Percentiles rank a stretch among this genome's conserved stretches.
These are phyloP conservation scores for Talinum fruticosum DNA, from an alignment of 148 eudicot genomes.

Conservation along the genomic window DNA sequence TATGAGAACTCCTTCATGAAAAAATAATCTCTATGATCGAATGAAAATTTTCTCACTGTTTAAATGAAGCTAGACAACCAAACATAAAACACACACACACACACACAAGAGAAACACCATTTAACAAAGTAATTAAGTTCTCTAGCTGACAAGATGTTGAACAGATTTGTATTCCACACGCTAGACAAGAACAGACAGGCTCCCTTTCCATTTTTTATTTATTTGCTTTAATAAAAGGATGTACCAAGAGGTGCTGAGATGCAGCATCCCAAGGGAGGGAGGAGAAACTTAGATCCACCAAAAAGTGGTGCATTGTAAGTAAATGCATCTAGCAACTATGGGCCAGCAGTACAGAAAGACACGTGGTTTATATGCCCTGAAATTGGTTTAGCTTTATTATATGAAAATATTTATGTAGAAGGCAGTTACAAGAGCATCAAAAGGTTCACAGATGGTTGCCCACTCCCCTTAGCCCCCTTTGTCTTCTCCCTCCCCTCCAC, in stretches of 20 bases:
- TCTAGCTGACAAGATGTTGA: slow-evolving; percentile 6
- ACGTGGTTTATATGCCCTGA: slow-evolving; percentile 15
- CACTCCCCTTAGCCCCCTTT: neutral
- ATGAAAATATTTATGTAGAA: slow-evolving; percentile 1
- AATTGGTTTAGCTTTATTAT: slow-evolving; percentile 6
- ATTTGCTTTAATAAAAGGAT: neutral
- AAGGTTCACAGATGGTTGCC: too few relatives aligned
- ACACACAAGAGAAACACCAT: neutral
- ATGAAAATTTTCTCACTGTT: neutral
- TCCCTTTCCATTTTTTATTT: neutral
- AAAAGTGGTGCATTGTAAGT: neutral
- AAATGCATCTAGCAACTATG: neutral
- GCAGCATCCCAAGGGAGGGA: neutral
- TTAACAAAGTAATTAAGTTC: neutral
- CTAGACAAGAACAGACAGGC: neutral
- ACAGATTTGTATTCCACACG: neutral
- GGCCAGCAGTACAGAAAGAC: neutral
- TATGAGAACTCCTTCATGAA: neutral
- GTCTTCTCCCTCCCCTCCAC: neutral
- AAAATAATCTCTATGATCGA: neutral
- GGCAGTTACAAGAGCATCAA: slow-evolving; percentile 7
- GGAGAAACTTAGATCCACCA: too few relatives aligned
- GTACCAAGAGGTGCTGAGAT: neutral
- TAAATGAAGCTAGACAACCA: neutral
- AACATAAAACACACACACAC: neutral